Evolutionary conservation across 495 filamentous ascomycete species (phyloP).

Genomic region (Lophium mytilinum): DNA sequence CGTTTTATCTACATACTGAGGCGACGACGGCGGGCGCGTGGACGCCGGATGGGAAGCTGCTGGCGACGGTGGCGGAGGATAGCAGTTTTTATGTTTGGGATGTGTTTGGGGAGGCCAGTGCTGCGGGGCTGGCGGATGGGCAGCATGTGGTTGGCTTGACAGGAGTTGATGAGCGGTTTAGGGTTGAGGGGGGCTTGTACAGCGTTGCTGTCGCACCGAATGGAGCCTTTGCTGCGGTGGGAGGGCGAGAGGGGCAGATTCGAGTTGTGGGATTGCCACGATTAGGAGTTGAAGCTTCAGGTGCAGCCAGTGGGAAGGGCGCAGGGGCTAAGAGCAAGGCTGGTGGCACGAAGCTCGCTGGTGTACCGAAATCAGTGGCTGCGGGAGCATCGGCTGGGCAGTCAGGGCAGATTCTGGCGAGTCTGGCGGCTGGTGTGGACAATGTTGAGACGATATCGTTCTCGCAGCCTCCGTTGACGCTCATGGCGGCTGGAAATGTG

Average conservation of each 20-base stretch:
- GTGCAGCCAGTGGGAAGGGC: conserved; percentile 32
- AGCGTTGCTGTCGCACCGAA: conserved; percentile 72
- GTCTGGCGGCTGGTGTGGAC: conserved; percentile 63
- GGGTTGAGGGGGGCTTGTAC: conserved; percentile 84
- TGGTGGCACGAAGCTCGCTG: conserved; percentile 29
- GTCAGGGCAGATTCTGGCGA: conserved; percentile 70
- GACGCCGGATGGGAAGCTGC: conserved; percentile 78
- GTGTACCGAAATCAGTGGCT: conserved; percentile 8
- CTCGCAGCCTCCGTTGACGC: conserved; percentile 59
- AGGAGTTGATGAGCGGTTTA: conserved; percentile 75
- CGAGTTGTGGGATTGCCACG: conserved; percentile 77
- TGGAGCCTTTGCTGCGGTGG: conserved; percentile 71
- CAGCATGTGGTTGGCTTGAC: conserved; percentile 75
- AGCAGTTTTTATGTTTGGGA: conserved; percentile 87
- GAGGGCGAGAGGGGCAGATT: conserved; percentile 78
- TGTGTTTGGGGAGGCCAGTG: conserved; percentile 75
- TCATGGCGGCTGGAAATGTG: conserved; percentile 82
- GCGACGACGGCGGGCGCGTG: conserved; percentile 86
- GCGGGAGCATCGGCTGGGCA: conserved; percentile 40
- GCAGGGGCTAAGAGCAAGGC: conserved; percentile 41
- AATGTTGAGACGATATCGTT: conserved; percentile 82
- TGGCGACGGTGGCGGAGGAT: conserved; percentile 88
- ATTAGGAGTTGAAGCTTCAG: conserved; percentile 38
- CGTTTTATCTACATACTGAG: conserved; percentile 81
- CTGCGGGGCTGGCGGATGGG: conserved; percentile 59